Evolutionary conservation across 2,329 filamentous ascomycete species (phyloP).

Genomic region (Atkinsonella hypoxylon): DNA sequence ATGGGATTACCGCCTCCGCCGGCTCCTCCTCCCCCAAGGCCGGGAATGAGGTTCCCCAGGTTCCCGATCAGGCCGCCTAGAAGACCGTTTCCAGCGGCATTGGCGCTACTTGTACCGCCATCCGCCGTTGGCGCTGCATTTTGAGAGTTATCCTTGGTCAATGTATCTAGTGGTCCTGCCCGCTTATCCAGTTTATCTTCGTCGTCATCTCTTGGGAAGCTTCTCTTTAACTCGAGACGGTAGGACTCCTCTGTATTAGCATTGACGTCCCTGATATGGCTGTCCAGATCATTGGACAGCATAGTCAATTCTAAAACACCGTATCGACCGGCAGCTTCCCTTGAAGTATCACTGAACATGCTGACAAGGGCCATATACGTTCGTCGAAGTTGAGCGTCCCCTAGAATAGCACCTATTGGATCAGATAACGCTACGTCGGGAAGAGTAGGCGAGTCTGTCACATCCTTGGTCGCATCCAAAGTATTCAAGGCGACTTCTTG

Average conservation of each 20-base stretch:
- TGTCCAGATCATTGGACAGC: conserved; percentile 8
- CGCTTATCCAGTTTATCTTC: neutral
- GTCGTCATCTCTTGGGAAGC: neutral
- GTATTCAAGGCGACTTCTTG: too few relatives aligned
- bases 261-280: conserved; percentile 7
- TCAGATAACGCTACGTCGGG: neutral
- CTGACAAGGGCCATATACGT: conserved; percentile 9
- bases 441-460: neutral
- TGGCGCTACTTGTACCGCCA: neutral
- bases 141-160: too few relatives aligned
- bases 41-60: neutral
- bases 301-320: conserved; percentile 6
- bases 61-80: neutral
- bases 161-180: neutral
- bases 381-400: conserved; percentile 6
- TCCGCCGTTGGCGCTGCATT: neutral
- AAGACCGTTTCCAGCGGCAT: neutral
- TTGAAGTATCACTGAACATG: conserved; percentile 9
- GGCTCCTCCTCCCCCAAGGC: neutral
- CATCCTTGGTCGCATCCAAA: neutral
- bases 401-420: neutral
- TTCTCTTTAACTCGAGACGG: conserved; percentile 4
- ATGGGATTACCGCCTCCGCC: conserved; percentile 1
- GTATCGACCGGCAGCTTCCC: conserved; percentile 5
- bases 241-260: conserved; percentile 6